These are phyloP conservation scores for Claviceps fusiformis DNA, from an alignment of 2,329 filamentous ascomycete genomes.

Conservation along the genomic window DNA sequence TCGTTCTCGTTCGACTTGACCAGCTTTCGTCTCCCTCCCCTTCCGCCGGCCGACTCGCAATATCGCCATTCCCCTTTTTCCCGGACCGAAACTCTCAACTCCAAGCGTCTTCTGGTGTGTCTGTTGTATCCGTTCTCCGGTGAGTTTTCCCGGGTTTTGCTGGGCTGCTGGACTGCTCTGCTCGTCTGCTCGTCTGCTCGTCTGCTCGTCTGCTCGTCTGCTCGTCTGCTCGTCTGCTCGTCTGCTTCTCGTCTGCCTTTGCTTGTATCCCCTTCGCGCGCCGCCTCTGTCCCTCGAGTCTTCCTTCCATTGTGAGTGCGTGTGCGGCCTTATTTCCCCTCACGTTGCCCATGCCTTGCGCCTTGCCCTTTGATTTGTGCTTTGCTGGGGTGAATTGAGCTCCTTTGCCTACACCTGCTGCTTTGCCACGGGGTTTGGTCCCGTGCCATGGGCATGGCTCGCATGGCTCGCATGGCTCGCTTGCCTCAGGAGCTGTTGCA, in stretches of 20 bases:
- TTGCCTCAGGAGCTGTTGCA: slow-evolving; percentile 3
- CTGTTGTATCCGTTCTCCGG: background rate
- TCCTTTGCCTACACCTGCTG: slow-evolving; percentile 2
- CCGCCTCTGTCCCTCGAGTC: slow-evolving; percentile 2
- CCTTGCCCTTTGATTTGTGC: background rate
- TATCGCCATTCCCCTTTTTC: background rate
- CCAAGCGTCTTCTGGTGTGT: background rate
- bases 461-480: slow-evolving; percentile 1
- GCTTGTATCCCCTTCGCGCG: slow-evolving; percentile 1
- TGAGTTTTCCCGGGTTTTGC: slow-evolving; percentile 4
- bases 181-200: too few species aligned
- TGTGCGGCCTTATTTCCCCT: slow-evolving; percentile 5
- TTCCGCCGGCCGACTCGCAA: background rate
- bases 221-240: background rate
- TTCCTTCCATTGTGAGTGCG: slow-evolving; percentile 5
- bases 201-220: too few species aligned
- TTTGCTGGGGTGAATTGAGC: background rate
- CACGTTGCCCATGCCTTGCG: background rate
- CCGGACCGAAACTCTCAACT: background rate
- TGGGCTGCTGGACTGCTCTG: too few species aligned
- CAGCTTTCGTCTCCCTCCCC: background rate
- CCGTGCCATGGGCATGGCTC: slow-evolving; percentile 1
- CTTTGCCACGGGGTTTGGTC: background rate
- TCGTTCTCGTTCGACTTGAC: slow-evolving; percentile 1
- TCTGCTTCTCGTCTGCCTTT: background rate